These are phyloP conservation scores for Penicillium sclerotiorum DNA, from an alignment of 2,329 filamentous ascomycete genomes.

Conservation along the genomic window DNA sequence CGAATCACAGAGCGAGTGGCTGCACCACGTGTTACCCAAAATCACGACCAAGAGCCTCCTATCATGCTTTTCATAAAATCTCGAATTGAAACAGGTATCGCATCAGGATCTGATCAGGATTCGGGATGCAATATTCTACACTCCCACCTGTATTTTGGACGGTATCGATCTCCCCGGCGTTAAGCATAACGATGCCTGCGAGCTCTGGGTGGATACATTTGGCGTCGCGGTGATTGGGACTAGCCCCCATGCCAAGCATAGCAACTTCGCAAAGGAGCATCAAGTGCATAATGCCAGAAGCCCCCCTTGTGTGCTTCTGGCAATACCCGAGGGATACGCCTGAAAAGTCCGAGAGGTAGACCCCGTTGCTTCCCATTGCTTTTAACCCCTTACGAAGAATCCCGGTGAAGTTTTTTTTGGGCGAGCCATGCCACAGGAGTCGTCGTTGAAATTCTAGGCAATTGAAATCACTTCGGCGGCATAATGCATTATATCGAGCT, in stretches of 20 bases:
- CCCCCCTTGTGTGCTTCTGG: background rate
- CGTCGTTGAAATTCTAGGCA: constrained; percentile 1
- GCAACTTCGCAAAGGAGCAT: constrained; percentile 22
- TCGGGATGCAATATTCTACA: constrained; percentile 35
- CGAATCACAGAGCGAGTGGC: too few species aligned
- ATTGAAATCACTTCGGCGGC: constrained; percentile 4
- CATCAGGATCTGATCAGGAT: background rate
- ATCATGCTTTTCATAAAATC: background rate
- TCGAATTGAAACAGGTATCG: background rate
- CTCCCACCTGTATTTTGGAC: too few species aligned
- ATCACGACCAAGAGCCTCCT: background rate
- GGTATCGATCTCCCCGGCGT: constrained; percentile 9
- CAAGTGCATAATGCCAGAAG: too few species aligned
- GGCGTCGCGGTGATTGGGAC: constrained; percentile 8
- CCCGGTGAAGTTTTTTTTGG: constrained; percentile 10
- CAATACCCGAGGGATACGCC: constrained; percentile 15
- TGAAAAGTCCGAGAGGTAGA: constrained; percentile 19
- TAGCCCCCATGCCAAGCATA: background rate
- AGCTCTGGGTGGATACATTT: constrained; percentile 12
- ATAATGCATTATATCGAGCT: constrained; percentile 10
- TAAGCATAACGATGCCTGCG: constrained; percentile 8
- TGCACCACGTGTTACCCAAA: too few species aligned
- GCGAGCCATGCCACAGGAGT: constrained; percentile 22
- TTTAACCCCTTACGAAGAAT: constrained; percentile 20
- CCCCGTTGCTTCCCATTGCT: background rate